Base-by-base conservation (phyloP, 352 stramenopile genomes). In the Blastocystis sp. region DNA sequence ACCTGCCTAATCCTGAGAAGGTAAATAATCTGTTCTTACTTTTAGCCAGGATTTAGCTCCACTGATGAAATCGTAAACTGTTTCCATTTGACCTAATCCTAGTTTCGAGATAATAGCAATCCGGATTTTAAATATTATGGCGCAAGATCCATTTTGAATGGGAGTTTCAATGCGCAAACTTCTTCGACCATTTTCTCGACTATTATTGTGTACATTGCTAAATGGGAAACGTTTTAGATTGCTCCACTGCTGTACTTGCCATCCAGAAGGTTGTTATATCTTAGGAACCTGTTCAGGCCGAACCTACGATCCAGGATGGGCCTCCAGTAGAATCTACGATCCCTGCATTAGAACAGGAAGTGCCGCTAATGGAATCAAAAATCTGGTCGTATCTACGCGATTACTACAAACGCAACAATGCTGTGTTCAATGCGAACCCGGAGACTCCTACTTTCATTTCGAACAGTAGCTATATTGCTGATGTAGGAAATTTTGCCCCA, bases 191-290 rank as follows among this genome's bases (percentile, higher is more conserved):
- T 46, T 46, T 46, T 46, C 39, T 46, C 39, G 3, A 46, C 9
- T 9, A 46, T 46, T 46, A 46, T 9, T 46, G 39, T 46, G 39
- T 46, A 46, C 39, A 61, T 61, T 61, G 12, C 3, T 11, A 56
- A 63, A 87, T 87, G 77, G 77, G 77, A 65, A 87, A 87, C 35
- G 56, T 87, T 37, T 54, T 87, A 75, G 77, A 87, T 51, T 87
- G 77, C 51, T 74, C 59, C n/a, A 87, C 77, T 24, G 59, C 77
- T 12, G 77, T 87, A 87, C 37, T 21, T n/a, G 19, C 29, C 7
- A 19, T 77, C 27, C 35, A 14, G 19, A 11, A 19, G 6, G 9
- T 4, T 19, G 19, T 87, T 32, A 74, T 54, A 37, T 3, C 24
- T 37, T 75, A 87, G 77, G 77, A 74, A 57, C 59, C 59, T 57